Evolutionary conservation across 2,329 filamentous ascomycete genomes (phyloP).

Genomic region (Neurospora sp.): DNA sequence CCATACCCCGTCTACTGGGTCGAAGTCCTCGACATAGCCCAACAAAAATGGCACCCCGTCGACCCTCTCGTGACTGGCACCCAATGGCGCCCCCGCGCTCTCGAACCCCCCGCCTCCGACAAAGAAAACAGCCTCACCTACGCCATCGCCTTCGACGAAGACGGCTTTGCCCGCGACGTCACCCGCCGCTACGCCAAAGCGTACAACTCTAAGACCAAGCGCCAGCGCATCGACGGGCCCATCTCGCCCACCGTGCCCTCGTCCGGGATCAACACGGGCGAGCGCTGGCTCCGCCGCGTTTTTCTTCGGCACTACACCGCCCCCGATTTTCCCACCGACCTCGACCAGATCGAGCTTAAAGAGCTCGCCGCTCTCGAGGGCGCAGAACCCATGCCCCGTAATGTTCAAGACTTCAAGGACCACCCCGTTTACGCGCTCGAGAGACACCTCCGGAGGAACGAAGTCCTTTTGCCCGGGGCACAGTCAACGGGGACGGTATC

Average conservation of each 20-base stretch:
- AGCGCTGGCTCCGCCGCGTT: constrained; percentile 13
- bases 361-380: constrained; percentile 63
- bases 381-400: constrained; percentile 75
- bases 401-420: constrained; percentile 77
- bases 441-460: constrained; percentile 71
- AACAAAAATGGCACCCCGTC: constrained; percentile 85
- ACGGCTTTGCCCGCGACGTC: constrained; percentile 71
- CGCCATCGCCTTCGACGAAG: constrained; percentile 73
- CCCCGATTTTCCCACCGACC: constrained; percentile 37
- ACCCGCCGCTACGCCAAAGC: constrained; percentile 80
- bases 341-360: constrained; percentile 76
- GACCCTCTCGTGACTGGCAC: constrained; percentile 76
- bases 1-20: constrained; percentile 86
- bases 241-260: not conserved
- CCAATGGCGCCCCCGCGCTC: constrained; percentile 61
- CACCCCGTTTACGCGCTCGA: constrained; percentile 79
- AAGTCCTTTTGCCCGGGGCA: constrained; percentile 65
- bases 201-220: constrained; percentile 83
- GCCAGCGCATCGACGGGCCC: constrained; percentile 58
- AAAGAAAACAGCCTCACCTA: constrained; percentile 70
- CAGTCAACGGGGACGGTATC: constrained; percentile 68
- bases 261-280: not conserved
- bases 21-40: constrained; percentile 74
- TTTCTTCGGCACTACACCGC: constrained; percentile 30
- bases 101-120: constrained; percentile 79